Percentiles rank a stretch among this genome's conserved stretches.
Conservation (phyloP, 108 stramenopile species). For the Schizochytrium sp. region DNA sequence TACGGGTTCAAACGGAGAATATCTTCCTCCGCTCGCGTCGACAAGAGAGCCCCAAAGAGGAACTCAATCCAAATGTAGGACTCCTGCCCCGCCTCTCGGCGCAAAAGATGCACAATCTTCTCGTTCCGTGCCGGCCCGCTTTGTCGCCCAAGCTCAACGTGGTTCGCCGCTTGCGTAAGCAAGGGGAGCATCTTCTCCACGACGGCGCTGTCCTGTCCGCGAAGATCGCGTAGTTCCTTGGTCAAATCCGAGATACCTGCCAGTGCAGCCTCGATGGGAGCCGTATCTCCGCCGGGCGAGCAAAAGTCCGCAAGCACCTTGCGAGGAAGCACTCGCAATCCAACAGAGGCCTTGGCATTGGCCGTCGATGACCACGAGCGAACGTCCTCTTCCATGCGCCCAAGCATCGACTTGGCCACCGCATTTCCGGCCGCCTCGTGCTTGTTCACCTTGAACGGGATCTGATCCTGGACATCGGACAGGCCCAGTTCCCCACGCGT, state of each 20-base stretch:
- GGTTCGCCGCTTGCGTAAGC: constrained; percentile 20
- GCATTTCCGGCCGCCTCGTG: constrained; percentile 27
- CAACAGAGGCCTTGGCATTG: not conserved
- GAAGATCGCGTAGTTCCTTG: not conserved
- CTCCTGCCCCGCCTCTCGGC: constrained; percentile 23
- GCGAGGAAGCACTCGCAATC: not conserved
- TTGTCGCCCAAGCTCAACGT: not conserved
- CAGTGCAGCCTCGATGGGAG: not conserved
- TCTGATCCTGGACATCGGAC: not conserved
- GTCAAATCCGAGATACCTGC: not conserved
- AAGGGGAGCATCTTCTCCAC: constrained; percentile 18
- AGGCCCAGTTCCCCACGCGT: constrained; percentile 15
- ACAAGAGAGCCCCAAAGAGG: constrained; percentile 27
- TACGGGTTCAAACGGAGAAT: constrained; percentile 22
- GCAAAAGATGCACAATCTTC: not conserved
- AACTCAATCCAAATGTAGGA: constrained; percentile 17
- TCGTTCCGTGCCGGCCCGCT: not conserved
- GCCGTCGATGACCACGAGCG: not conserved
- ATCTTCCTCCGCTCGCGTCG: constrained; percentile 23
- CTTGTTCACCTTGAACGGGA: constrained; percentile 22
- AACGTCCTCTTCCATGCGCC: constrained; percentile 27
- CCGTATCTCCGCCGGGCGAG: not conserved
- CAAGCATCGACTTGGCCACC: constrained; percentile 25
- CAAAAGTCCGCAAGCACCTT: not conserved
- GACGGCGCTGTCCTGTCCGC: not conserved